Base-by-base conservation (phyloP, 1,139 yeast genomes). In the Waltiozyma sp. region DNA sequence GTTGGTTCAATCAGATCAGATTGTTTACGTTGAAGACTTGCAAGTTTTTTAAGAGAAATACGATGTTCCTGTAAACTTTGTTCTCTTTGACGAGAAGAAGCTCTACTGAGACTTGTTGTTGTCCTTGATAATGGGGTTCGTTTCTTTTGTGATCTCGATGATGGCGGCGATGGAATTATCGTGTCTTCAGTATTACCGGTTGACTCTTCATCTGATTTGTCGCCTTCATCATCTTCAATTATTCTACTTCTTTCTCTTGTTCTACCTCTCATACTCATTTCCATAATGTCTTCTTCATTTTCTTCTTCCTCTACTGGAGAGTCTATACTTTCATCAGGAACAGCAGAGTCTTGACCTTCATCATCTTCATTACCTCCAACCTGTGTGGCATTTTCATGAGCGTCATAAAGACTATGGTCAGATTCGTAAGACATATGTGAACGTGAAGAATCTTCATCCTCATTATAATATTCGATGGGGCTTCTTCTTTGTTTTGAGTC, bases 371-470 rank as follows among this genome's bases (percentile, higher is more conserved):
- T 36, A 7, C 36, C 23, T 16, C 41, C 42, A 34, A 2, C 34
- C 40, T 28, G 41, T 23, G 9, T 41, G 38, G 26, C 34, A 31
- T 4, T 40, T 40, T 4, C 19, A 15, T 15, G 40, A 31, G 4
- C 43, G 44, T 11, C 45, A 28, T 31, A 43, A 38, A 9, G 45
- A 42, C 34, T 39, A 39, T 2, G 45, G 43, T 38, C 39, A 10
- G 34, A 31, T 4, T 42, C 19, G 33, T 18, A 4, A 26, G 38
- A 10, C 34, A 5, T 9, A 38, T 21, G 10, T 6, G 18, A 31
- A 31, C 18, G 19, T 6, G 11, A 9, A 16, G 19, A 34, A 4
- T 16, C 37, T 4, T 16, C 7, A 40, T 39, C 4, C 39, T 35
- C 13, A 35, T 39, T n/a, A n/a, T n/a, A n/a, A n/a, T n/a, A n/a